Evolutionary conservation across 345 rosid genomes (phyloP).

Genomic region (Trapa incisa): DNA sequence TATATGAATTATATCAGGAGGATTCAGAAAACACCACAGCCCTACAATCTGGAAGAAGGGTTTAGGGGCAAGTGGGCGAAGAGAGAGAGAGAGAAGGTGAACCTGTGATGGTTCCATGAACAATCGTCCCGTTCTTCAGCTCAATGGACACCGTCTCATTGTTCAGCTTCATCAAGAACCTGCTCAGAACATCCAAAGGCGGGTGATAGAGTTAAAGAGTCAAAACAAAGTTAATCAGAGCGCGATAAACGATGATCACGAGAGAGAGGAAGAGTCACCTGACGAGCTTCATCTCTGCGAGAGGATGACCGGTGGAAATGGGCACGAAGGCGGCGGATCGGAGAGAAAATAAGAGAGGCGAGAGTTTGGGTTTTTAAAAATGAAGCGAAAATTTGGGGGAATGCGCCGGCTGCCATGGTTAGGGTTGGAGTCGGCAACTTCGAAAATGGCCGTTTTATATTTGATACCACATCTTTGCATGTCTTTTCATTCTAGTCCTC

Average conservation of each 20-base stretch:
- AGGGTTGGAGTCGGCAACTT: neutral
- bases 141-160: conserved; percentile 88
- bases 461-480: neutral
- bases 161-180: conserved; percentile 97
- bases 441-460: too few relatives aligned
- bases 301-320: neutral
- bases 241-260: neutral
- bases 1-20: neutral
- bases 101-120: conserved; percentile 95
- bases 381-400: neutral
- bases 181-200: conserved; percentile 9
- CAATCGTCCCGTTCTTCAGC: conserved; percentile 15
- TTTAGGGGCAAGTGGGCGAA: neutral
- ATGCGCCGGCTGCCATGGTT: neutral
- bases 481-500: neutral
- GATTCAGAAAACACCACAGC: neutral
- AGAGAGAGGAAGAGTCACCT: conserved; percentile 13
- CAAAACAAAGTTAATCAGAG: neutral
- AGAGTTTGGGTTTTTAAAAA: neutral
- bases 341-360: neutral
- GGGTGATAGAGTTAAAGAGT: neutral
- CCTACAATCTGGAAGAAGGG: too few relatives aligned
- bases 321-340: neutral
- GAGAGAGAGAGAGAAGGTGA: neutral
- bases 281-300: conserved; percentile 37